phyloP scores from a whole-genome alignment of 1,139 yeast genomes.

The Zygosaccharomyces pseudobailii region DNA sequence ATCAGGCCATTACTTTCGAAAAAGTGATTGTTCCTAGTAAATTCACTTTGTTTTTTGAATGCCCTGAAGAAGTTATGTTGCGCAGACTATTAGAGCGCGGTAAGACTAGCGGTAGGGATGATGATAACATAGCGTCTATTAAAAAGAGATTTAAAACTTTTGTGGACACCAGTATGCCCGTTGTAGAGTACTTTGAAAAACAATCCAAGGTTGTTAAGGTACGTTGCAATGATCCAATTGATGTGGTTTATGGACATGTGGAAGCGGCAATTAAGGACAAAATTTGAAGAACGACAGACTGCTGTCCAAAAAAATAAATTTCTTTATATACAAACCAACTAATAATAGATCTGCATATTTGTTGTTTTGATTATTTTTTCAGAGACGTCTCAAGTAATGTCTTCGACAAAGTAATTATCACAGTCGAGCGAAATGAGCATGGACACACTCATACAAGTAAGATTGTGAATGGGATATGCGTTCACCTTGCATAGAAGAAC shows the following conservation, averaged over 20 bases:
- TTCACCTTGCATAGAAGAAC: no score
- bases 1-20: conserved; percentile 91
- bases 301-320: background rate
- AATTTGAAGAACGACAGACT: background rate
- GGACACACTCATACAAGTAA: no score
- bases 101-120: conserved; percentile 88
- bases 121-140: conserved; percentile 88
- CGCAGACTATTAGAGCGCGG: conserved; percentile 84
- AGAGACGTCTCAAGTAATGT: no score
- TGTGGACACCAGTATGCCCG: conserved; percentile 90
- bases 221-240: conserved; percentile 74
- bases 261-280: conserved; percentile 51
- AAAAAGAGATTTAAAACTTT: conserved; percentile 84
- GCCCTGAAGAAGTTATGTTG: conserved; percentile 89
- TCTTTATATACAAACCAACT: background rate
- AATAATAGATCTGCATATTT: background rate
- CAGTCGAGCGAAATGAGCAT: no score
- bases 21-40: conserved; percentile 69
- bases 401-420: no score
- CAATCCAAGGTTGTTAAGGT: conserved; percentile 75
- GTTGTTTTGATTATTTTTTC: background rate
- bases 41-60: conserved; percentile 84
- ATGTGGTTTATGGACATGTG: conserved; percentile 70
- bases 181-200: conserved; percentile 74
- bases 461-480: no score